Conservation (phyloP, 2,329 filamentous ascomycete species). For the Cladophialophora exuberans region DNA sequence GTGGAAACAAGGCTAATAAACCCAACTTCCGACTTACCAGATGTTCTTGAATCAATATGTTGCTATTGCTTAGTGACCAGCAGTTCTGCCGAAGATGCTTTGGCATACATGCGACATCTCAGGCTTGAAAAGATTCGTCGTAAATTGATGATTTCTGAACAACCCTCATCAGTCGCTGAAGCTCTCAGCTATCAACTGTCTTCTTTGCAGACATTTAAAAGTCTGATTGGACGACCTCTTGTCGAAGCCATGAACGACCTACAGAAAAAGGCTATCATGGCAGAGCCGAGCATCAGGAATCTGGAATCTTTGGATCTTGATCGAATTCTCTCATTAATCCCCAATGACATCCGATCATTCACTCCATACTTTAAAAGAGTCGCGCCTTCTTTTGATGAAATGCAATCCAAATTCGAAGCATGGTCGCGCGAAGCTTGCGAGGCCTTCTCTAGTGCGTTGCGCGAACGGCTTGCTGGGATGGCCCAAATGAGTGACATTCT, state of each 20-base stretch:
- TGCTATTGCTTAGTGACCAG: constrained; percentile 82
- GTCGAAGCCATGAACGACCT: constrained; percentile 69
- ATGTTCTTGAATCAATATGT: constrained; percentile 72
- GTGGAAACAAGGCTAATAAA: constrained; percentile 60
- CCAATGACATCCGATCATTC: constrained; percentile 80
- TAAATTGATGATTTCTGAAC: constrained; percentile 59
- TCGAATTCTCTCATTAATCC: constrained; percentile 76
- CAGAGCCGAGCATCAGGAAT: constrained; percentile 67
- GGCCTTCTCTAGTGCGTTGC: constrained; percentile 64
- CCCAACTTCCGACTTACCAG: constrained; percentile 47
- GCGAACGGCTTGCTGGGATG: constrained; percentile 61
- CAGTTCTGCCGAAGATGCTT: constrained; percentile 75
- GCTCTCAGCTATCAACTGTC: constrained; percentile 74
- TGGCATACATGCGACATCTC: constrained; percentile 76
- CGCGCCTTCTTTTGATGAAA: constrained; percentile 66
- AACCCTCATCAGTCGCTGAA: constrained; percentile 60
- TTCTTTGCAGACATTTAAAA: constrained; percentile 77
- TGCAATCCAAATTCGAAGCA: constrained; percentile 61
- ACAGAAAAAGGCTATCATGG: constrained; percentile 71
- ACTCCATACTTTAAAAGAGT: constrained; percentile 86
- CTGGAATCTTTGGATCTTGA: constrained; percentile 65
- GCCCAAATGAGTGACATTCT: constrained; percentile 70
- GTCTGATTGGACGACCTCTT: constrained; percentile 72
- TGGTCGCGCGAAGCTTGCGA: constrained; percentile 68
- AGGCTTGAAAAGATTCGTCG: constrained; percentile 69